Base-by-base conservation (phyloP, 352 stramenopile species). In the Globisporangium abappressorium region DNA sequence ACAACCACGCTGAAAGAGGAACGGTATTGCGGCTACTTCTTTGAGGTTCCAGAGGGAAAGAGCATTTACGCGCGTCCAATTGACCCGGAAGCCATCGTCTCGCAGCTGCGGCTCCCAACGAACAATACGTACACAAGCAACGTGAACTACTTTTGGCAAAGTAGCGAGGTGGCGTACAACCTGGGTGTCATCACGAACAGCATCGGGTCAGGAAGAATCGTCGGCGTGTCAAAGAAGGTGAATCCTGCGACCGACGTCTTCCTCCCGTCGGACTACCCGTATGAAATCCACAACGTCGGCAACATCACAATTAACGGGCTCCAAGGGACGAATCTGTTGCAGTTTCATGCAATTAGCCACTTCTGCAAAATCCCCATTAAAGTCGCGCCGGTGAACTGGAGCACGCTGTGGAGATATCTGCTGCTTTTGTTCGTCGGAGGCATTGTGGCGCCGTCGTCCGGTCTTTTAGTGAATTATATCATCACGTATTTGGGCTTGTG, bases 401-500 rank as follows among this genome's bases (percentile, higher is more conserved):
- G 71, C 9, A 90, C 77, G 5, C 77, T 92, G 54, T 65, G 80
- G 3, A 82, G 89, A 62, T 92, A 93, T 66, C 64, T 93, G 22
- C 41, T 89, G 47, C 78, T 93, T 53, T 73, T 95, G 28, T 81
- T 95, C 49, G 72, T 84, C 8, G 88, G 86, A 43, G 87, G 83
- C 57, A 85, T 95, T 47, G 74, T 95, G 33, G 80, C 84, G 7
- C 82, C 88, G 2, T 72, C 82, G 8, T 76, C 78, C 22, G 83
- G 88, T 77, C 79, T 95, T 4, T 64, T 77, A 15, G 73, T 79
- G 47, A 94, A 95, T 58, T 95, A 94, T 68, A 68, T 95, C 57
- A 81, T 93, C 43, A 92, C 82, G 49, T 93, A 84, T 65, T 62
- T 92, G 34, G 88, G 88, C 11, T 55, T 95, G 20, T 95, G 85